Evolutionary conservation across 1,284 basidiomycete species (phyloP).

Genomic region (Tremellales sp.): DNA sequence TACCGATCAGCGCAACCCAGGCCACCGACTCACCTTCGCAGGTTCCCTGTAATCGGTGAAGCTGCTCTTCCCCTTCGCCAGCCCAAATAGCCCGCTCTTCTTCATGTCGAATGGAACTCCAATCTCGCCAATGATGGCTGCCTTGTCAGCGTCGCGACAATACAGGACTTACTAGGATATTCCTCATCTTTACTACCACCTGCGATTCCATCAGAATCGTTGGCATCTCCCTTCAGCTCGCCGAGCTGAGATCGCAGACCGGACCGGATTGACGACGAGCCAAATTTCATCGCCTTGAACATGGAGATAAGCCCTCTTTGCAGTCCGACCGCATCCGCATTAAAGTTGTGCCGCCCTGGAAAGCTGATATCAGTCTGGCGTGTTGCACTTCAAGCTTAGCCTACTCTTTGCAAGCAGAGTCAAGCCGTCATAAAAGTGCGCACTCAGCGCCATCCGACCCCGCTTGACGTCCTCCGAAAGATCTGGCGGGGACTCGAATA

Average conservation of each 20-base stretch:
- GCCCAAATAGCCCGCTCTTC: slow-evolving; percentile 25
- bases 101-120: slow-evolving; percentile 42
- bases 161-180: slow-evolving; percentile 27
- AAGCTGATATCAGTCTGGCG: not conserved
- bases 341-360: slow-evolving; percentile 29
- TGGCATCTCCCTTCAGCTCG: slow-evolving; percentile 65
- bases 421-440: slow-evolving; percentile 94
- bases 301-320: slow-evolving; percentile 26
- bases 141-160: not conserved
- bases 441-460: slow-evolving; percentile 71
- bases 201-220: slow-evolving; percentile 50
- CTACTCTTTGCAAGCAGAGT: slow-evolving; percentile 44
- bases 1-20: not conserved
- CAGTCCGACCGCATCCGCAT: slow-evolving; percentile 37
- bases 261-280: slow-evolving; percentile 72
- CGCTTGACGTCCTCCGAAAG: slow-evolving; percentile 60
- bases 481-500: slow-evolving; percentile 70
- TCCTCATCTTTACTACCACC: slow-evolving; percentile 13
- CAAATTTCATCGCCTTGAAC: slow-evolving; percentile 58
- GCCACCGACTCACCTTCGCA: slow-evolving; percentile 55
- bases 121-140: slow-evolving; percentile 36
- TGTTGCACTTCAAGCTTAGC: slow-evolving; percentile 1
- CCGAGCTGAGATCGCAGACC: slow-evolving; percentile 78
- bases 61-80: slow-evolving; percentile 27
- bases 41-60: slow-evolving; percentile 56